A percentile compares a stretch with the other conserved stretches of the same genome.
These are phyloP conservation scores for Talaromyces sp. DNA, from an alignment of 2,329 filamentous ascomycete genomes.

Conservation along the genomic window DNA sequence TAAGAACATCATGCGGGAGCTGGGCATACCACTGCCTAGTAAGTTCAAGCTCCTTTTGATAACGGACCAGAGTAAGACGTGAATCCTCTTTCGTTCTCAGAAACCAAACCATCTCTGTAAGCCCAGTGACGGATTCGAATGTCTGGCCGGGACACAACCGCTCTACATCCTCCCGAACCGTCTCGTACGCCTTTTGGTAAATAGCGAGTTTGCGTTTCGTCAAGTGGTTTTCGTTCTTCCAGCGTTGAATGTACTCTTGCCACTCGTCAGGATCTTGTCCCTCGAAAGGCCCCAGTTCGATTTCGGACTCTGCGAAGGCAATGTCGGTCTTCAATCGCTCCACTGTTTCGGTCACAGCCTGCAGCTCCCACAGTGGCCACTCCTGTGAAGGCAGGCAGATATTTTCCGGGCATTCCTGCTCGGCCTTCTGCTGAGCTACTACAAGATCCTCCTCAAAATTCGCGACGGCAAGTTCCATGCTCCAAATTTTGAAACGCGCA, in stretches of 20 bases:
- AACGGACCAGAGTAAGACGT: not conserved
- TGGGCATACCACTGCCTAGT: not conserved
- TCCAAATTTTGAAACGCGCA: not conserved
- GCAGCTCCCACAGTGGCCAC: not conserved
- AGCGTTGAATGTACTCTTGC: not conserved
- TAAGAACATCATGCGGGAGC: not conserved
- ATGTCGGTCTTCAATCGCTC: not conserved
- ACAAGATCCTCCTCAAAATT: not conserved
- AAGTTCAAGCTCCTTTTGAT: not conserved
- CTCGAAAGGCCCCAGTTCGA: too few relatives aligned
- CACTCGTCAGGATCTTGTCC: not conserved
- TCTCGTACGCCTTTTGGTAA: not conserved
- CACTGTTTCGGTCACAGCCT: not conserved
- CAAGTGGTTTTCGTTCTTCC: not conserved
- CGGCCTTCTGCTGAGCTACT: not conserved
- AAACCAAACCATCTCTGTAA: not conserved
- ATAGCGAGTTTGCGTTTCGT: not conserved
- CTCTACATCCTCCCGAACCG: not conserved
- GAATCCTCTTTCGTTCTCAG: not conserved
- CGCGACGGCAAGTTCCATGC: not conserved
- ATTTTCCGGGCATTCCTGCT: not conserved
- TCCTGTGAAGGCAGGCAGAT: not conserved
- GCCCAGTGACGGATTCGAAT: not conserved
- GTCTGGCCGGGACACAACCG: not conserved
- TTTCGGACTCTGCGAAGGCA: not conserved